Evolutionary conservation across 495 filamentous ascomycete genomes (phyloP).

Genomic region (Immersiella caudata): DNA sequence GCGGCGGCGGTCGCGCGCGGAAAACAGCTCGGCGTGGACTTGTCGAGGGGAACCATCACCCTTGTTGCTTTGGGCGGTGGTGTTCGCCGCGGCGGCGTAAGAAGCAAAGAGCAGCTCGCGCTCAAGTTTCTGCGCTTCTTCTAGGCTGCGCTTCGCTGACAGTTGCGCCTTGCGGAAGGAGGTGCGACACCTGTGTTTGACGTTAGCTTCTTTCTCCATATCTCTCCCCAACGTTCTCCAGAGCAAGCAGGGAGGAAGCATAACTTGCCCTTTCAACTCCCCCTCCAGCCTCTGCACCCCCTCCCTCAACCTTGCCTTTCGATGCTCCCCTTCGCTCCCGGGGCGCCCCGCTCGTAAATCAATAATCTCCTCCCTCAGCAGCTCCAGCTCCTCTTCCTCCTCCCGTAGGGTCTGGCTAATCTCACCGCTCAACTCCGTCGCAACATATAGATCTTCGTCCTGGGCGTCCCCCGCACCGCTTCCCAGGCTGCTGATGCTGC

Average conservation of each 20-base stretch:
- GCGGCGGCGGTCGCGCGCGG: slow-evolving; percentile 31
- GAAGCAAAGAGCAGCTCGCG: slow-evolving; percentile 75
- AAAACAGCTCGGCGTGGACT: slow-evolving; percentile 32
- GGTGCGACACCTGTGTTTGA: slow-evolving; percentile 59
- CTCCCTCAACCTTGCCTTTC: slow-evolving; percentile 62
- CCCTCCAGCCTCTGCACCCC: slow-evolving; percentile 63
- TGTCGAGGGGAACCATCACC: slow-evolving; percentile 14
- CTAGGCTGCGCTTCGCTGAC: slow-evolving; percentile 74
- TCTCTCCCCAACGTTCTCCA: too few relatives aligned
- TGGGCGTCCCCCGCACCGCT: slow-evolving; percentile 43
- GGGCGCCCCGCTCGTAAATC: slow-evolving; percentile 56
- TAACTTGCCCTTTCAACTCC: slow-evolving; percentile 68
- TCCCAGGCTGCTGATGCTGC: slow-evolving; percentile 17
- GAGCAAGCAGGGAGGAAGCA: slow-evolving; percentile 16
- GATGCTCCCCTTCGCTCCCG: slow-evolving; percentile 52
- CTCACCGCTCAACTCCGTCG: slow-evolving; percentile 76
- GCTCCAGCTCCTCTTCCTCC: slow-evolving; percentile 82
- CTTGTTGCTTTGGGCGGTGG: slow-evolving; percentile 17
- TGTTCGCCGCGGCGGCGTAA: slow-evolving; percentile 42
- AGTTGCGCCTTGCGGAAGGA: slow-evolving; percentile 86
- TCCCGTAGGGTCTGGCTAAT: slow-evolving; percentile 83
- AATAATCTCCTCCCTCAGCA: slow-evolving; percentile 76
- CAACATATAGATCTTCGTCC: slow-evolving; percentile 51
- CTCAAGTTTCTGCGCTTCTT: slow-evolving; percentile 72
- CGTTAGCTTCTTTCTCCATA: slow-evolving; percentile 15